Evolutionary conservation across 345 rosid species (phyloP), one percentile per base, ranked within the genome.

Genomic region (Salix caprea): DNA sequence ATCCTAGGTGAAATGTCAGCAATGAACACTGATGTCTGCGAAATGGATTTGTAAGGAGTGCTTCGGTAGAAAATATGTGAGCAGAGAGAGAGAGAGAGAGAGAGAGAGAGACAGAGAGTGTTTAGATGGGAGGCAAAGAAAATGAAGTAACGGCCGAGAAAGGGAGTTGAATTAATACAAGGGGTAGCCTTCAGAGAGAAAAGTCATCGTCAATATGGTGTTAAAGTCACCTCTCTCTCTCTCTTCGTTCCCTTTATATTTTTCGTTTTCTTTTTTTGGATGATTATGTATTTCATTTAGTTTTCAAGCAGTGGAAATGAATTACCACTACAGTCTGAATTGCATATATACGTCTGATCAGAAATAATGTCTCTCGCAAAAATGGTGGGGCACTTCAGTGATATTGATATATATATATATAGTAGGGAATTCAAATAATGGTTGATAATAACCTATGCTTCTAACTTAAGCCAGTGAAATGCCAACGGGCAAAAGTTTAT

Each of bases 151-250:
- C 77, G 78, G 85, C 79, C 54, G 65, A 74, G 76, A 80, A 77
- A 74, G 74, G 79, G 83, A 75, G 87, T 86, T 80, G 88, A 86
- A 82, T 81, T 88, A 84, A 86, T 87, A 83, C 80, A 81, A 73
- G 87, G 74, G 73, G 68, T 62, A 69, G 64, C 74, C 78, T 74
- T 44, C 76, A 39, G 44, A 61, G 46, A 77, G 81, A 76, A 37
- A 72, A 80, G 84, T 80, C 82, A 71, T 84, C 75, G 68, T 82
- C 85, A 80, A 50, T 77, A 61, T 32, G 65, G 58, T 74, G 74
- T 37, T 74, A 74, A 52, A 50, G 69, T 40, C 71, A 39, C 26
- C 7, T 23, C 48, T 69, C 60, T 32, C 28, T 79, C 52, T 52
- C 54, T 40, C 19, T 2, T 16, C 2, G 9, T 44, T 5, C 54